Evolutionary conservation across 2,329 filamentous ascomycete species (phyloP).

Genomic region (Pseudocercospora musae): DNA sequence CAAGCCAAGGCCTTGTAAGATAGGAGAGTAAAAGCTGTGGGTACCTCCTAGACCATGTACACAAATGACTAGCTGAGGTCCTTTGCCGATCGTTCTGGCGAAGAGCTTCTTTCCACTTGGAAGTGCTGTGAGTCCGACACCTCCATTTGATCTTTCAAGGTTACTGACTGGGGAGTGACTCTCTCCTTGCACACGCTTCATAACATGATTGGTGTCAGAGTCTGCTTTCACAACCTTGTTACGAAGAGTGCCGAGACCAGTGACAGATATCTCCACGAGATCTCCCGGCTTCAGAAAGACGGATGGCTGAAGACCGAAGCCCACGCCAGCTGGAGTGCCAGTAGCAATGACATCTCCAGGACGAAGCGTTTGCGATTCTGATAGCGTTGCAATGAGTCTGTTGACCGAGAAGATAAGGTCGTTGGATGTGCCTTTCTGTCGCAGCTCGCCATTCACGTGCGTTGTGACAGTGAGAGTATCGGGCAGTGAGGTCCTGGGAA

Average conservation of each 20-base stretch:
- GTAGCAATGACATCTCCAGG: slow-evolving; percentile 52
- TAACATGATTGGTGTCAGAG: neutral
- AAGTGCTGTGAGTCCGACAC: slow-evolving; percentile 38
- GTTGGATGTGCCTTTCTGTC: slow-evolving; percentile 49
- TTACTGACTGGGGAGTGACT: slow-evolving; percentile 35
- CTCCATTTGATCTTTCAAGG: slow-evolving; percentile 29
- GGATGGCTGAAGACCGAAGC: slow-evolving; percentile 47
- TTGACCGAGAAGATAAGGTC: slow-evolving; percentile 52
- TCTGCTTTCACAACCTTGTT: slow-evolving; percentile 30
- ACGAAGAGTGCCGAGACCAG: slow-evolving; percentile 40
- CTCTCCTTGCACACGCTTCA: slow-evolving; percentile 20
- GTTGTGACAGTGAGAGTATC: slow-evolving; percentile 42
- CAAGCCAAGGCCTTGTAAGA: slow-evolving; percentile 40
- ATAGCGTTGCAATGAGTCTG: slow-evolving; percentile 47
- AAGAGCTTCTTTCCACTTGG: slow-evolving; percentile 42
- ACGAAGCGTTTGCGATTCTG: slow-evolving; percentile 50
- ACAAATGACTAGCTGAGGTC: slow-evolving; percentile 41
- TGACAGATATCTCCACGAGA: slow-evolving; percentile 43
- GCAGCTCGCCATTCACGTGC: slow-evolving; percentile 50
- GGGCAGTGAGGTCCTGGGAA: slow-evolving; percentile 47
- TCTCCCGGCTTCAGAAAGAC: slow-evolving; percentile 44
- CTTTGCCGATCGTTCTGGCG: slow-evolving; percentile 32
- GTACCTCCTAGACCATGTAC: slow-evolving; percentile 55
- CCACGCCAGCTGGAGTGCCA: slow-evolving; percentile 50
- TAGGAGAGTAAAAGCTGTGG: slow-evolving; percentile 45